Evolutionary conservation across 768 basidiomycete genomes (phyloP).

Genomic region (Porpolomopsis calyptriformis): DNA sequence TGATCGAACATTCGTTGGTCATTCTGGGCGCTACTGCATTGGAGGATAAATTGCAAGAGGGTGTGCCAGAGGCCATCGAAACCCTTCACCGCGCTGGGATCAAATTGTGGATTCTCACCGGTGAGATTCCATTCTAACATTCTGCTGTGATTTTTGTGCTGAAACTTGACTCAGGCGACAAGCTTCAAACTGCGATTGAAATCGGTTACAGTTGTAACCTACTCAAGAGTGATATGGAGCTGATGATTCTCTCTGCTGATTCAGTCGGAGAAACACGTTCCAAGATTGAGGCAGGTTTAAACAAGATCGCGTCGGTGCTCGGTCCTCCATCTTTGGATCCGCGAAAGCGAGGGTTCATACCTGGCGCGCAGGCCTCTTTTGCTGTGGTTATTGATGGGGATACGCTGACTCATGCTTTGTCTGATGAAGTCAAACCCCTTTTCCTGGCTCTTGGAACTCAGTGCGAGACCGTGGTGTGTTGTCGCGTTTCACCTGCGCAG

Average conservation of each 20-base stretch:
- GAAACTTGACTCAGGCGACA: slow-evolving; percentile 54
- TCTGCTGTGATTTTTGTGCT: neutral
- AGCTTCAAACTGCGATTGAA: slow-evolving; percentile 96
- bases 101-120: slow-evolving; percentile 96
- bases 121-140: slow-evolving; percentile 23
- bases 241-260: slow-evolving; percentile 93
- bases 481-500: slow-evolving; percentile 94
- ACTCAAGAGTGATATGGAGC: slow-evolving; percentile 86
- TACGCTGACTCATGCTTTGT: slow-evolving; percentile 74
- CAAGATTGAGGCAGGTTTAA: slow-evolving; percentile 86
- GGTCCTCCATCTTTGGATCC: slow-evolving; percentile 63
- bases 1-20: slow-evolving; percentile 71
- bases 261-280: slow-evolving; percentile 60
- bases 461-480: slow-evolving; percentile 97
- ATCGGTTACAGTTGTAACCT: slow-evolving; percentile 96
- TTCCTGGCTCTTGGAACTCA: slow-evolving; percentile 92
- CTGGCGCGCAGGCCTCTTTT: slow-evolving; percentile 60
- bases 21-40: slow-evolving; percentile 92
- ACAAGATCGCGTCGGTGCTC: slow-evolving; percentile 83
- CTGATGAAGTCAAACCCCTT: slow-evolving; percentile 64
- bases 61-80: slow-evolving; percentile 94
- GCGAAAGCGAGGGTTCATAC: slow-evolving; percentile 56
- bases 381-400: slow-evolving; percentile 97
- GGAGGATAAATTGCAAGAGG: slow-evolving; percentile 95
- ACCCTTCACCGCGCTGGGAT: slow-evolving; percentile 87